These are phyloP conservation scores for Saccharomycopsis synnaedendra DNA, from an alignment of 805 yeast species.

Conservation along the genomic window DNA sequence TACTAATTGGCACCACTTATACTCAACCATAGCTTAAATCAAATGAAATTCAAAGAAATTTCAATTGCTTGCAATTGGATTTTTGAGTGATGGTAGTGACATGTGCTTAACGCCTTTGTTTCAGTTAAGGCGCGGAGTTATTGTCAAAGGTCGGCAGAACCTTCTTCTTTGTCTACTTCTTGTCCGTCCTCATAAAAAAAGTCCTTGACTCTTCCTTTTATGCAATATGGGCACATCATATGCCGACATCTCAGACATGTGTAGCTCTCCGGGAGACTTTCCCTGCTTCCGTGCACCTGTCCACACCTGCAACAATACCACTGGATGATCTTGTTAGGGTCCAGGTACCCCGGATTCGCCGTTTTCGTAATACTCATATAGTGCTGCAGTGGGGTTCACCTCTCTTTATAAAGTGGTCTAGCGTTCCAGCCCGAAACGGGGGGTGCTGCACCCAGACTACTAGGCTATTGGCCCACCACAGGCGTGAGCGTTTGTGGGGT, in stretches of 20 bases:
- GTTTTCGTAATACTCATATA: constrained; percentile 4
- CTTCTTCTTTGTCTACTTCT: too few species aligned
- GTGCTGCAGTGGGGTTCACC: background rate
- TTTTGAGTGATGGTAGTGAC: too few species aligned
- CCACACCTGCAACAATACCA: constrained; percentile 15
- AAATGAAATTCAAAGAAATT: too few species aligned
- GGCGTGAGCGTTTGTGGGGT: too few species aligned
- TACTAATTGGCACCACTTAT: too few species aligned
- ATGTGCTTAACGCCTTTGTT: too few species aligned
- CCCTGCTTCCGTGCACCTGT: constrained; percentile 14
- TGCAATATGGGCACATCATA: constrained; percentile 16
- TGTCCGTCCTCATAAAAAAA: constrained; percentile 6
- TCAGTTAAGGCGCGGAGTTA: too few species aligned
- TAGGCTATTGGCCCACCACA: background rate
- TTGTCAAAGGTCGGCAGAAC: too few species aligned
- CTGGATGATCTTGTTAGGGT: constrained; percentile 12
- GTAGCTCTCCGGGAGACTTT: constrained; percentile 4
- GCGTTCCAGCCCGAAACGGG: background rate
- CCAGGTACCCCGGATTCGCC: constrained; percentile 13
- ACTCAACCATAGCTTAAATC: too few species aligned
- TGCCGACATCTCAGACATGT: constrained; percentile 11
- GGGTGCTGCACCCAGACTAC: background rate
- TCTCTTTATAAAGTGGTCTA: background rate
- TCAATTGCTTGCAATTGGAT: too few species aligned
- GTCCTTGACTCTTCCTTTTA: constrained; percentile 12